Evolutionary conservation across 306 rosid species (phyloP), one percentile per base, ranked within the genome.

Genomic region (Vigna mungo): DNA sequence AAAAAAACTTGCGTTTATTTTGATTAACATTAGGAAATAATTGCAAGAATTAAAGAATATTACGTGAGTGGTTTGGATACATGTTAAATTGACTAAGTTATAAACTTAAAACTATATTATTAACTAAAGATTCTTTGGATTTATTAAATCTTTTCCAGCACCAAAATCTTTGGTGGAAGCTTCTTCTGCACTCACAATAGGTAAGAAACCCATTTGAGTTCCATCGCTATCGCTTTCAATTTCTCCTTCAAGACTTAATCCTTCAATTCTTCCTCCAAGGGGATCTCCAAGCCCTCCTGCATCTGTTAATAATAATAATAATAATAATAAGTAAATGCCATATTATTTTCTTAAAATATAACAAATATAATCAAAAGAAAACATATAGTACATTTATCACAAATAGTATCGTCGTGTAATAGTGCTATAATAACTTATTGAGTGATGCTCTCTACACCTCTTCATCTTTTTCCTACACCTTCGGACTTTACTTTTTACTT

Each of bases 241-340:
- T 68, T 91, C 96, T 18, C 97, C 96, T 23, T 91, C 97, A 16
- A 93, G 60, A 10, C 81, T 88, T 59, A 89, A 64, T 68, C 92
- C 91, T 76, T 82, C 91, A 11, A 91, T 79, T 58, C 80, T 77
- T 46, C 82, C 81, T 51, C 77, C 74, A 5, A 74, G 6, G 1
- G 88, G 61, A 68, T 82, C 91, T 69, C 72, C 87, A 18, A 67
- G 74, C 9, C 51, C 34, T 78, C 79, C 86, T 80, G 85, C 79
- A 44, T 84, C 90, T 82, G 41, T 56, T 39, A 17, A 30, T 25
- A 4, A 30, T 21, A 21, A 30, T 3, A 30, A 58, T 9, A 4
- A 65, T 0, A 20, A n/a, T 39, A 54, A 27, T 39, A 17, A 34
- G 1, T 36, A 76, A 53, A 17, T 6, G 0, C 32, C 1, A 17